Conservation (phyloP, 768 basidiomycete species). For the Rhodosporidiobolus sp. region DNA sequence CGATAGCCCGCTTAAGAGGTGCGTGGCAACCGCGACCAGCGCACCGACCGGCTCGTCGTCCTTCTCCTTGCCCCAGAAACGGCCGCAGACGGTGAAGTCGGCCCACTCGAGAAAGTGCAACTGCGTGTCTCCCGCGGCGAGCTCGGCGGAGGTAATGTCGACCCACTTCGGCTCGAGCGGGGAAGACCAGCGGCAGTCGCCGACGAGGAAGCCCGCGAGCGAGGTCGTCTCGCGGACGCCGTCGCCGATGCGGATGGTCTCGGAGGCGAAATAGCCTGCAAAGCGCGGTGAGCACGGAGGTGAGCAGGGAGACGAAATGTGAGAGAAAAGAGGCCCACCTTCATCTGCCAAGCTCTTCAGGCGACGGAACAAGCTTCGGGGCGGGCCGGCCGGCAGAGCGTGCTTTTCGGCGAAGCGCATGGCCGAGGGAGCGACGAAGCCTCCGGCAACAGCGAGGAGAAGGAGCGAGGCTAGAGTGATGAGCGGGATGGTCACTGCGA, state of each 20-base stretch:
- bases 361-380: too few species aligned
- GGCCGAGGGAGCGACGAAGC: background rate
- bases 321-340: background rate
- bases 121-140: too few species aligned
- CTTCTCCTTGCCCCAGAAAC: too few species aligned
- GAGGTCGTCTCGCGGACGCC: background rate
- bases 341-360: too few species aligned
- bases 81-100: too few species aligned
- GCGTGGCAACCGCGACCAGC: too few species aligned
- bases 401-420: background rate
- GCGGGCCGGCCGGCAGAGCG: too few species aligned
- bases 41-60: too few species aligned
- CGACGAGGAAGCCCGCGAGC: background rate
- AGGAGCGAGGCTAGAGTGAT: background rate
- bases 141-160: too few species aligned
- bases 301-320: background rate
- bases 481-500: background rate
- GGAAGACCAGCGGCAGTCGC: background rate
- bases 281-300: too few species aligned
- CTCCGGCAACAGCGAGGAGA: background rate
- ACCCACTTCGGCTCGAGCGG: background rate
- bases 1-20: too few species aligned
- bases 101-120: too few species aligned
- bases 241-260: background rate
- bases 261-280: background rate